Percentiles rank a stretch among this genome's conserved stretches.
Conservation (phyloP, 352 stramenopile species). For the Thalassiosira livingstoniorum region DNA sequence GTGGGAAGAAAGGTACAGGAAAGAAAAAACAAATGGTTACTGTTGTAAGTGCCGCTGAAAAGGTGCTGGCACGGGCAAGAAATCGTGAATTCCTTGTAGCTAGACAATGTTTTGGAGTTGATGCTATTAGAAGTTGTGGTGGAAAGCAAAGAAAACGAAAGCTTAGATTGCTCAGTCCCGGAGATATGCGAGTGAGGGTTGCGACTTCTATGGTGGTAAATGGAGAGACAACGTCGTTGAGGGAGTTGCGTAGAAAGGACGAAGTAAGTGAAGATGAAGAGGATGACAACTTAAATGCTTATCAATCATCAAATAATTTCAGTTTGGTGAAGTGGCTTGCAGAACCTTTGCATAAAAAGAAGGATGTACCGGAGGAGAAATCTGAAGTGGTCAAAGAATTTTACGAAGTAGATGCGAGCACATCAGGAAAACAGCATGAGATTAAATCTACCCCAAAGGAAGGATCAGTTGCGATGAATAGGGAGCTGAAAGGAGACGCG, state of each 20-base stretch:
- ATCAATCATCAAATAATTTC: too few species aligned
- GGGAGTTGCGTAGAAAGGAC: neutral
- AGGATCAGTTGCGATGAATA: too few species aligned
- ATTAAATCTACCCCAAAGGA: too few species aligned
- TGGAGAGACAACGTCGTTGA: neutral
- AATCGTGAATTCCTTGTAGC: conserved; percentile 21
- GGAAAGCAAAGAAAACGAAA: conserved; percentile 15
- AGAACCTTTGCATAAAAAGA: conserved; percentile 18
- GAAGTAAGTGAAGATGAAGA: conserved; percentile 31
- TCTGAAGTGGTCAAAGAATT: too few species aligned
- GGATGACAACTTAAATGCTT: conserved; percentile 9
- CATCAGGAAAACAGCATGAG: too few species aligned
- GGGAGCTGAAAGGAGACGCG: too few species aligned
- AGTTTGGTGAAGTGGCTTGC: conserved; percentile 44
- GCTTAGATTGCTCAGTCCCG: neutral
- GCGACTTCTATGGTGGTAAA: too few species aligned
- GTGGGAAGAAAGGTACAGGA: conserved; percentile 14
- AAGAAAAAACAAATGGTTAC: neutral
- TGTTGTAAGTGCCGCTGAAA: conserved; percentile 38
- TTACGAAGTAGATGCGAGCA: too few species aligned
- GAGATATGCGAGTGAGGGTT: conserved; percentile 2
- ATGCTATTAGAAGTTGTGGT: neutral
- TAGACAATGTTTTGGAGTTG: neutral
- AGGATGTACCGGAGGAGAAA: neutral
- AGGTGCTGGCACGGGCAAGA: conserved; percentile 31